Evolutionary conservation across 2,329 filamentous ascomycete species (phyloP).

Genomic region (Passalora sequoiae): DNA sequence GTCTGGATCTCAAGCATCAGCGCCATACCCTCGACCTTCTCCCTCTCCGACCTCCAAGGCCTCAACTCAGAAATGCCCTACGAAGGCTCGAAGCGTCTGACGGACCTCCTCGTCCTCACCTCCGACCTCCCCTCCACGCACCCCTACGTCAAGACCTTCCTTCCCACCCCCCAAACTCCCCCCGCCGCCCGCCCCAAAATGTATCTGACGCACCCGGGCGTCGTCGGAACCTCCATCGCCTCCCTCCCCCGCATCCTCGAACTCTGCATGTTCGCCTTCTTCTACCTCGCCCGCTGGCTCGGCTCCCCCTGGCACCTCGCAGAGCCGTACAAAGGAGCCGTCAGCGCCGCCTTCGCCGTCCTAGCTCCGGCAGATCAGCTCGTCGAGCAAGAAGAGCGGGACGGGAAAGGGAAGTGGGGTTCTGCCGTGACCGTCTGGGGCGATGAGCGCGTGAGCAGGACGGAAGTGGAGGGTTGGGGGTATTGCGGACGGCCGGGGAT

Average conservation of each 20-base stretch:
- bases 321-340: constrained; percentile 70
- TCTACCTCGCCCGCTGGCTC: constrained; percentile 67
- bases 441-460: constrained; percentile 57
- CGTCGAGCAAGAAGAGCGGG: constrained; percentile 48
- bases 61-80: constrained; percentile 62
- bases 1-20: constrained; percentile 87
- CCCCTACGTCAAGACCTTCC: constrained; percentile 54
- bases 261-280: constrained; percentile 61
- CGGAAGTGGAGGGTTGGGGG: constrained; percentile 85
- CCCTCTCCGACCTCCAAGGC: constrained; percentile 70
- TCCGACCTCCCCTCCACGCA: constrained; percentile 60
- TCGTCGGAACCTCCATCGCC: constrained; percentile 77
- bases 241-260: constrained; percentile 66
- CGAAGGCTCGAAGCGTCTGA: constrained; percentile 81
- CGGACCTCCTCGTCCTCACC: constrained; percentile 75
- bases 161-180: constrained; percentile 37
- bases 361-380: constrained; percentile 61
- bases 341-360: constrained; percentile 70
- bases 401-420: constrained; percentile 74
- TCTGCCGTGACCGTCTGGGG: constrained; percentile 60
- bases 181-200: constrained; percentile 51
- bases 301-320: constrained; percentile 87
- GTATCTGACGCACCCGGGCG: constrained; percentile 79
- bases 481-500: constrained; percentile 54
- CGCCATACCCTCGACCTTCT: constrained; percentile 54